Base-by-base conservation (phyloP, 345 rosid genomes). In the Citrus maxima region DNA sequence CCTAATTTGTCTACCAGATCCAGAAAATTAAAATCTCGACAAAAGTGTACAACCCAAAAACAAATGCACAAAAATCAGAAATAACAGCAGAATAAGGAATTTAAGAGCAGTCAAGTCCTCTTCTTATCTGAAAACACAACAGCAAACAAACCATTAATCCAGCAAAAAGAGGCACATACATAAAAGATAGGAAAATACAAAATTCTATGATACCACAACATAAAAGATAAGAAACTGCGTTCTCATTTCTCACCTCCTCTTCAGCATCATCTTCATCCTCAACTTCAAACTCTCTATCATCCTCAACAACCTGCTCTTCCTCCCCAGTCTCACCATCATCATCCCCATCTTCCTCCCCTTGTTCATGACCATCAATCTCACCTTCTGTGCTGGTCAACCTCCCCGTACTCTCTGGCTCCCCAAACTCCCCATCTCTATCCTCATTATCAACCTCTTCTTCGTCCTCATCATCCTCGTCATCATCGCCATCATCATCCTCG, bases 311-410 rank as follows among this genome's bases (percentile, higher is more conserved):
- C 72, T 81, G 88, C 71, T 86, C 86, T 27, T 88, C 93, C 72
- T 88, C 93, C 9, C 87, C 95, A 78, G 90, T 86, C 81, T 85
- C 93, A 21, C 92, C 93, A 83, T 87, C 89, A 8, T 87, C 95
- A 25, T 83, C 92, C 19, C 75, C 92, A 75, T 87, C 91, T 60
- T 89, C 90, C 67, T 89, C 95, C 6, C 95, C 95, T 58, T 88
- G 92, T 65, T 92, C 95, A 86, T 91, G 93, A 19, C 90, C 93
- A 85, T 91, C 95, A 86, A 91, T 91, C 85, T 90, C 95, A 27
- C 91, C 93, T 59, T 88, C 90, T 5, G 89, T 83, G 60, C 88
- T 85, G 1, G 80, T 82, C 77, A 88, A 67, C 72, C 88, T 69
- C 19, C 89, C 84, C 2, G 83, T 83, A 73, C 83, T 86, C 81